Base-by-base conservation (phyloP, 2,329 filamentous ascomycete species). In the Bipolaris sorokiniana region DNA sequence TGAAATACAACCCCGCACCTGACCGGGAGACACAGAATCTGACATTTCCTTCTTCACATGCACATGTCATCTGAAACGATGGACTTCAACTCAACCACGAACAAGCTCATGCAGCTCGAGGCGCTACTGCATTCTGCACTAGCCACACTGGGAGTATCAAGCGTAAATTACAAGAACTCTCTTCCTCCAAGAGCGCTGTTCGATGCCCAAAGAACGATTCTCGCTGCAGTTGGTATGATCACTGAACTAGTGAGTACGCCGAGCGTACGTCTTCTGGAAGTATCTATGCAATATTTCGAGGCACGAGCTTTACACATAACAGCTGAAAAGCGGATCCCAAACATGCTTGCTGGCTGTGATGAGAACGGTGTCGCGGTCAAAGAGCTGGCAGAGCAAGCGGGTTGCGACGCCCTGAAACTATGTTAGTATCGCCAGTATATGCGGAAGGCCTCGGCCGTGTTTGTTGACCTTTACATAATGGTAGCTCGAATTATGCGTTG, bases 271-370 rank as follows among this genome's bases (percentile, higher is more conserved):
- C 51, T 78, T 3, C 52, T 74, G 2, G 73, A 77, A 59, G 68
- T 78, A 7, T 66, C 70, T 5, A 62, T 68, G 11, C 72, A 76
- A 58, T 75, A 75, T 47, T 75, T 70, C 31, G 76, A 78, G 54
- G 63, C 69, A 6, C 65, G 76, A 4, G 70, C 71, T 5, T 48
- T 78, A 11, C 71, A 75, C 42, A 72, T 78, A 42, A 70, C 64
- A n/a, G 70, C 69, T 22, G 72, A 73, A 47, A 65, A 68, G 36
- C 67, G 72, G 1, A 65, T 77, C 18, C 68, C 75, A 3, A 73
- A 78, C 45, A 63, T 76, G n/a, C 59, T 78, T 13, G 70, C 63
- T 18, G 61, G 66, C 15, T 50, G 61, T 15, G 65, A 64, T 10
- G 50, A 69, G 7, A 46, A 33, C 3, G 73, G 72, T 1, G 56